A percentile compares a stretch with the other conserved stretches of the same genome.
Conservation (phyloP, 169 alveolate species). For the Perkinsus olseni region DNA sequence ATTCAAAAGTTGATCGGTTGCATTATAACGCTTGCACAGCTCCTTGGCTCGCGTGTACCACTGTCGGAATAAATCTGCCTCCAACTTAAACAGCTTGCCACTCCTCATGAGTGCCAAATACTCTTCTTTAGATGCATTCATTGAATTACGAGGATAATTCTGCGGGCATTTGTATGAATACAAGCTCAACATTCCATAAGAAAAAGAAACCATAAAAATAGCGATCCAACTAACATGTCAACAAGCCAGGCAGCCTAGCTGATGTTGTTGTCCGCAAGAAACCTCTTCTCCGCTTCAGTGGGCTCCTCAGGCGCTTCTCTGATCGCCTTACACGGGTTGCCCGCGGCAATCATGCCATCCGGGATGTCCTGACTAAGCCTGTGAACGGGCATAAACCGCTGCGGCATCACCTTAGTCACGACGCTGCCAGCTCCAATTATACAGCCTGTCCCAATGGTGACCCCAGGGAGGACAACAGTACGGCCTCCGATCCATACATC, state of each 20-base stretch:
- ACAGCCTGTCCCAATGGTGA: constrained; percentile 25
- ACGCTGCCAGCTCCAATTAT: constrained; percentile 39
- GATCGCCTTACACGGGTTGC: background rate
- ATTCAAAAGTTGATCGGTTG: background rate
- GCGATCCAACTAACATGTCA: background rate
- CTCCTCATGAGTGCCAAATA: background rate
- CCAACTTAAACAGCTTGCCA: background rate
- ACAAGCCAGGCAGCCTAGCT: background rate
- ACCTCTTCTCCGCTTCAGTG: background rate
- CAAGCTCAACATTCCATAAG: background rate
- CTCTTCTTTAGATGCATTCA: background rate
- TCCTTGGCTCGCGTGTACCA: background rate
- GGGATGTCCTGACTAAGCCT: background rate
- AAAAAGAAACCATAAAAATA: background rate
- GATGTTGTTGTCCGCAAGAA: background rate
- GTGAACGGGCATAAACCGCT: background rate
- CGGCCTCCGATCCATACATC: constrained; percentile 39
- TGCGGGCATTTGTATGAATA: background rate
- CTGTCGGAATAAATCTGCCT: background rate
- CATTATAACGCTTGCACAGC: background rate
- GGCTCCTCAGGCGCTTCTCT: background rate
- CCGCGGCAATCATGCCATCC: background rate
- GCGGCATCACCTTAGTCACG: constrained; percentile 28
- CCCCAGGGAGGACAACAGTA: constrained; percentile 28
- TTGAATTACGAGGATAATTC: background rate